These are phyloP conservation scores for Leishmania guyanensis DNA, from an alignment of 208 protist genomes.

Conservation along the genomic window DNA sequence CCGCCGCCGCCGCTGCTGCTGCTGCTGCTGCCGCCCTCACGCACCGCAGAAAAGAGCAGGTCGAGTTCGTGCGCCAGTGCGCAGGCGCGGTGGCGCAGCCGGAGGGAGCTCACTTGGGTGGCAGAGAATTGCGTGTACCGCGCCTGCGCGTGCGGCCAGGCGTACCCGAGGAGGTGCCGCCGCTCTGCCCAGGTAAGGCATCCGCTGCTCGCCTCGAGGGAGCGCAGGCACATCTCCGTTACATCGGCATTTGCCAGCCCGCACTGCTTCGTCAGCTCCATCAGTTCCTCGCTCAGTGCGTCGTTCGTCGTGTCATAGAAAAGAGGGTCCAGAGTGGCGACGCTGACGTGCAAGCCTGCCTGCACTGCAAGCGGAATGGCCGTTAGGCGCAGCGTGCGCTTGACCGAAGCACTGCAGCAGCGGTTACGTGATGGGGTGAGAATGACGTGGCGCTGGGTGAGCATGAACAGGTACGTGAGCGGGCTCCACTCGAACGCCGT, in stretches of 20 bases:
- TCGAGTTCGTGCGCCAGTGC: slow-evolving; percentile 70
- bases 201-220: slow-evolving; percentile 24
- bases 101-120: slow-evolving; percentile 74
- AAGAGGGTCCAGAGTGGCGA: slow-evolving; percentile 97
- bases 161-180: slow-evolving; percentile 42
- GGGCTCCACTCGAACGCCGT: slow-evolving; percentile 88
- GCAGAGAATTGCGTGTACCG: slow-evolving; percentile 52
- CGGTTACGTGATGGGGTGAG: slow-evolving; percentile 96
- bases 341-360: slow-evolving; percentile 94
- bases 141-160: slow-evolving; percentile 55
- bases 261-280: slow-evolving; percentile 48
- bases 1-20: too few species aligned
- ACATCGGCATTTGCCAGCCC: slow-evolving; percentile 59
- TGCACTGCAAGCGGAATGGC: slow-evolving; percentile 92
- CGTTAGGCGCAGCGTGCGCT: slow-evolving; percentile 67
- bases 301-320: slow-evolving; percentile 78
- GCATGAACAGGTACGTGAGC: slow-evolving; percentile 98
- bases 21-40: not conserved
- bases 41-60: slow-evolving; percentile 42
- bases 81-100: slow-evolving; percentile 61
- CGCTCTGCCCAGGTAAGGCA: slow-evolving; percentile 27
- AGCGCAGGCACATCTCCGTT: slow-evolving; percentile 70
- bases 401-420: slow-evolving; percentile 32
- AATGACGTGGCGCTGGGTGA: slow-evolving; percentile 96
- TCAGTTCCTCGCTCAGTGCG: slow-evolving; percentile 65